Evolutionary conservation across 2,329 filamentous ascomycete genomes (phyloP).

Genomic region (Coleophoma crateriformis): DNA sequence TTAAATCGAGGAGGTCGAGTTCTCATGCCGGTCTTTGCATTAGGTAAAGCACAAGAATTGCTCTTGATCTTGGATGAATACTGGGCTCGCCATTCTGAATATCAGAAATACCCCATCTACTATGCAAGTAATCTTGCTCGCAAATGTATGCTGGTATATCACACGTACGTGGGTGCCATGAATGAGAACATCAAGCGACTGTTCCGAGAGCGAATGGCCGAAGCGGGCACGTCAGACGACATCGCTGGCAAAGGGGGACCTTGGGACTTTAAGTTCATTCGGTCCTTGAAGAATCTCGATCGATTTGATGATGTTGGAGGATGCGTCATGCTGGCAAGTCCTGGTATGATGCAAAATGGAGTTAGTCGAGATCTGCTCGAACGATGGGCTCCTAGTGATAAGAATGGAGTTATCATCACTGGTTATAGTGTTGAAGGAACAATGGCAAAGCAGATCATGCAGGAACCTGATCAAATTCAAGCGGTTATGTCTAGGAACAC

Average conservation of each 20-base stretch:
- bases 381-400: conserved; percentile 91
- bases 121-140: conserved; percentile 93
- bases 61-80: conserved; percentile 95
- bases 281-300: conserved; percentile 86
- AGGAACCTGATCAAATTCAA: conserved; percentile 90
- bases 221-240: conserved; percentile 77
- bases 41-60: conserved; percentile 89
- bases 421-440: conserved; percentile 98
- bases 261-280: conserved; percentile 95
- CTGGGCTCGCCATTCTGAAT: conserved; percentile 85
- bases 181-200: conserved; percentile 97
- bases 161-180: conserved; percentile 97
- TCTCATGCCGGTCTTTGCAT: conserved; percentile 89
- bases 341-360: conserved; percentile 97
- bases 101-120: conserved; percentile 90
- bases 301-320: conserved; percentile 93
- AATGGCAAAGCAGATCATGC: conserved; percentile 94
- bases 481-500: conserved; percentile 80
- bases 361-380: conserved; percentile 90
- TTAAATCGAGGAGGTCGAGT: conserved; percentile 89
- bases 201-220: conserved; percentile 89
- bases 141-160: conserved; percentile 98
- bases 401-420: conserved; percentile 97
- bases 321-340: conserved; percentile 95
- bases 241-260: conserved; percentile 73